Base-by-base conservation (phyloP, 2,329 filamentous ascomycete species). In the Curvularia sp. region DNA sequence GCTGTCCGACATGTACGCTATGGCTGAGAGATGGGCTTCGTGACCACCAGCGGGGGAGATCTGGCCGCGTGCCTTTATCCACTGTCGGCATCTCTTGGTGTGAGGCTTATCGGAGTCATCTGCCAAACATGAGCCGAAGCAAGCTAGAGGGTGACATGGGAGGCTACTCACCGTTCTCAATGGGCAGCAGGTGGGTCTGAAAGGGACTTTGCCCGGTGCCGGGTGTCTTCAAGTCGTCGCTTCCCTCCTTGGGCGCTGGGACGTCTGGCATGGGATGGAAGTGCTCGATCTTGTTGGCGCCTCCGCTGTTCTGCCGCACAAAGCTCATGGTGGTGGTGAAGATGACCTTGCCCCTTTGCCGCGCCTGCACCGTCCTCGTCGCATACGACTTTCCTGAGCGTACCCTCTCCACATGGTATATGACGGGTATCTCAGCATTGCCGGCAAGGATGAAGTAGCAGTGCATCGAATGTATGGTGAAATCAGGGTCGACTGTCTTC, bases 371-470 rank as follows among this genome's bases (percentile, higher is more conserved):
- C 0, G 94, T 98, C 53, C 95, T 85, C 36, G 95, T 98, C 53
- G 92, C 89, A 77, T 93, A 99, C 50, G 90, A 93, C 59, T 89
- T 88, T 8, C 95, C 95, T 74, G 96, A 92, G 54, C 95, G 89
- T 47, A 99, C 92, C 51, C 91, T 87, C 81, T 98, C 95, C 46
- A 99, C 95, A 74, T 97, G 92, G 81, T 97, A 98, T 61, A 97
- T 84, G 65, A 98, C 90, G 30, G 95, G 94, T 18, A 95, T 89
- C 59, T 90, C 87, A 12, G 87, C 84, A 72, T 94, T 91, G 27
- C 95, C 95, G 4, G 94, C 93, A 1, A 98, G 87, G 32, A 99
- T 88, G 78, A 99, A 99, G 82, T 98, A 99, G 85, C 95, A 98
- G 84, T 99, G 95, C 90, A 96, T 97, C 74, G 90, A 94, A 82